A percentile compares a stretch with the other conserved stretches of the same genome.
Evolutionary conservation across 2,329 filamentous ascomycete species (phyloP).

Genomic region (Colletotrichum sp.): DNA sequence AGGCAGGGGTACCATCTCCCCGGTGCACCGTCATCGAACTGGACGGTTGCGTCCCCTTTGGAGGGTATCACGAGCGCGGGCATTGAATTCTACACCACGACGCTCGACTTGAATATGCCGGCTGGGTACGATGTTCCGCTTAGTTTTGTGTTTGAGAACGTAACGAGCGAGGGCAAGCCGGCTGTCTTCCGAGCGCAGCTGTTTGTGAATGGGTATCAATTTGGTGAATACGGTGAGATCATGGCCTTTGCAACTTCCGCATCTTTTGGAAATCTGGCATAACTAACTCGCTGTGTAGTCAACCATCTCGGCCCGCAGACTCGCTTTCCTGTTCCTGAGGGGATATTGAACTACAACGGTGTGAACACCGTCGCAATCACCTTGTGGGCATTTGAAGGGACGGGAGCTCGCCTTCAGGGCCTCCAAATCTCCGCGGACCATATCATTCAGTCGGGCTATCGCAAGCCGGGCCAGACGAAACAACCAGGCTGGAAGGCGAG

Average conservation of each 20-base stretch:
- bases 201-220: conserved; percentile 75
- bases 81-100: conserved; percentile 59
- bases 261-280: neutral
- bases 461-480: conserved; percentile 41
- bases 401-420: conserved; percentile 45
- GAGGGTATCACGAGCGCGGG: conserved; percentile 47
- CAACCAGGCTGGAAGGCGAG: conserved; percentile 47
- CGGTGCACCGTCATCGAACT: conserved; percentile 19
- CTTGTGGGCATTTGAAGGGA: conserved; percentile 65
- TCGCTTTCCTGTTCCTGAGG: conserved; percentile 69
- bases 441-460: conserved; percentile 36
- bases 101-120: conserved; percentile 60
- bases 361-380: conserved; percentile 68
- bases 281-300: conserved; percentile 25
- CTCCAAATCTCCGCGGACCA: neutral
- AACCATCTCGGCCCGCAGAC: conserved; percentile 73
- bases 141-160: conserved; percentile 55
- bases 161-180: conserved; percentile 23
- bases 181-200: conserved; percentile 60
- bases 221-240: conserved; percentile 37
- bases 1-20: conserved; percentile 54
- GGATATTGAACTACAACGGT: conserved; percentile 70
- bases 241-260: neutral
- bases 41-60: conserved; percentile 48
- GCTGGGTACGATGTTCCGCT: conserved; percentile 60